Conservation (phyloP, 768 basidiomycete genomes). For the Pulveroboletus frians region DNA sequence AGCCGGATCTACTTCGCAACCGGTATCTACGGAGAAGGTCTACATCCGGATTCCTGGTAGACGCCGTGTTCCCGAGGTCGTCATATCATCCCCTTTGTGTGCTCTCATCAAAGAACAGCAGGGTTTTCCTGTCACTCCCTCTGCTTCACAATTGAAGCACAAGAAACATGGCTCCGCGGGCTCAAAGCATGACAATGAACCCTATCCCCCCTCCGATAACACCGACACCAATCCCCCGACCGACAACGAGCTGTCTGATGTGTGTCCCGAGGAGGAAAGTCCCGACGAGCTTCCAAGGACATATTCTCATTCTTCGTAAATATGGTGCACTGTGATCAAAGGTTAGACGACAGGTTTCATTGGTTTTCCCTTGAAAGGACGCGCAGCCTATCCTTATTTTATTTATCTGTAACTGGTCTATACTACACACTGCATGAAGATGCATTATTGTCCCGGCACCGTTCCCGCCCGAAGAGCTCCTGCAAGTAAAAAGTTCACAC, state of each 20-base stretch:
- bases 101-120: constrained; percentile 11
- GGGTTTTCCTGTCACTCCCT: constrained; percentile 17
- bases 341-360: constrained; percentile 8
- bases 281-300: constrained; percentile 24
- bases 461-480: not conserved
- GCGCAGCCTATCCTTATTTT: constrained; percentile 30
- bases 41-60: constrained; percentile 22
- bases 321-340: constrained; percentile 3
- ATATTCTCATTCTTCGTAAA: constrained; percentile 15
- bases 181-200: constrained; percentile 11
- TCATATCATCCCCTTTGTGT: constrained; percentile 14
- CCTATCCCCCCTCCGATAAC: constrained; percentile 24
- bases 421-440: not conserved
- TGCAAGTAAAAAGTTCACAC: constrained; percentile 19
- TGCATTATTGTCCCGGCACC: not conserved
- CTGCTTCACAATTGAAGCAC: constrained; percentile 21
- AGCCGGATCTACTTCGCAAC: constrained; percentile 15
- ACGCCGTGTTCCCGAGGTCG: constrained; percentile 17
- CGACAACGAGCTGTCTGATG: constrained; percentile 27
- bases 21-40: constrained; percentile 22
- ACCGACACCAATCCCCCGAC: constrained; percentile 10
- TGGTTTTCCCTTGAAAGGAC: constrained; percentile 9
- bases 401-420: constrained; percentile 23
- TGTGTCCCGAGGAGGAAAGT: constrained; percentile 18
- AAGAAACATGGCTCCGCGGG: constrained; percentile 16